Conservation (phyloP, 371 early-diverging fungal species). For the Choanephora cucurbitarum region DNA sequence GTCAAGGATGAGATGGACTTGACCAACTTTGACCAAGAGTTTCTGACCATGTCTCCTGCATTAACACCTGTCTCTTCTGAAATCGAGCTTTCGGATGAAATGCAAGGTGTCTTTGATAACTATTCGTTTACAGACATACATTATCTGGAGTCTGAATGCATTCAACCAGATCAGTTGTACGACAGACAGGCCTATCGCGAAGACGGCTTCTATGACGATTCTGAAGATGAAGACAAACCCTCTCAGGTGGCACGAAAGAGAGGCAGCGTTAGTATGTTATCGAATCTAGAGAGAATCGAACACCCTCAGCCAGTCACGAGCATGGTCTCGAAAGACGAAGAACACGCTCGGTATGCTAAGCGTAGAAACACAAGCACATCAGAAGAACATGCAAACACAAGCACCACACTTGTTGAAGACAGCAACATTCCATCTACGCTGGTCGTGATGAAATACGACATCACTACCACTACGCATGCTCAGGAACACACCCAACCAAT, state of each 20-base stretch:
- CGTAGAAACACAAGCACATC: slow-evolving; percentile 38
- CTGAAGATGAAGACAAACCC: slow-evolving; percentile 17
- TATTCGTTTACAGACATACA: slow-evolving; percentile 51
- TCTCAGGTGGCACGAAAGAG: slow-evolving; percentile 38
- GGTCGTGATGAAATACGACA: slow-evolving; percentile 26
- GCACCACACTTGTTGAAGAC: slow-evolving; percentile 4
- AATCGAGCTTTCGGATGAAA: slow-evolving; percentile 44
- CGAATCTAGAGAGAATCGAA: slow-evolving; percentile 38
- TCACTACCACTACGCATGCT: background rate
- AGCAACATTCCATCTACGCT: slow-evolving; percentile 24
- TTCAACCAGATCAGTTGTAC: background rate
- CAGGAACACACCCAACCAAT: background rate
- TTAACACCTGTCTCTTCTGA: slow-evolving; percentile 45
- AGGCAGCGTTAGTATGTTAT: slow-evolving; percentile 49
- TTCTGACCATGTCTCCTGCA: slow-evolving; percentile 53
- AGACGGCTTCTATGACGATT: slow-evolving; percentile 18
- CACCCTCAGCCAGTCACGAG: background rate
- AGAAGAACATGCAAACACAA: slow-evolving; percentile 17
- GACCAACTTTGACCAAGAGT: slow-evolving; percentile 63
- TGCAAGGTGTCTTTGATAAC: slow-evolving; percentile 60
- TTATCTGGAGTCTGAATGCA: slow-evolving; percentile 23
- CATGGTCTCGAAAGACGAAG: slow-evolving; percentile 17
- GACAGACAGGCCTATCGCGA: slow-evolving; percentile 7
- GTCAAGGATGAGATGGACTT: slow-evolving; percentile 59
- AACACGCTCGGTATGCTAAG: slow-evolving; percentile 35